Base-by-base conservation (phyloP, 148 eudicot species). In the Bassia scoparia region DNA sequence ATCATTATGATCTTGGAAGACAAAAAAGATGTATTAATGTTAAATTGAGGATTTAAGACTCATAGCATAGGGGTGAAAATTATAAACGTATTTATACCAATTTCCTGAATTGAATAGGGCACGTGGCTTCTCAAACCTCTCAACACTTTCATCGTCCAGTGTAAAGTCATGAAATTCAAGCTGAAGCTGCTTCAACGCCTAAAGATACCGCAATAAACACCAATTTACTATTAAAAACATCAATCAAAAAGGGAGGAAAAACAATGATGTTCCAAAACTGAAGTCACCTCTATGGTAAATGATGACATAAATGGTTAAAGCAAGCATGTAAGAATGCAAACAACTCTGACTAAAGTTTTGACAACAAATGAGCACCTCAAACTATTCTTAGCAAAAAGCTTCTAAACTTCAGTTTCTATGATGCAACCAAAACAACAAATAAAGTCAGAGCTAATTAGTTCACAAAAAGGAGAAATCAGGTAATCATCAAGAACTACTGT, bases 291-390 rank as follows among this genome's bases (percentile, higher is more conserved):
- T 15, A 16, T 33, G 41, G 60, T 50, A 27, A 74, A 63, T n/a
- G 76, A 74, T 33, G 69, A 70, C 69, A 74, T 74, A 53, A 50
- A 62, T 35, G 76, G 76, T 37, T 64, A 34, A 8, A 74, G 52
- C 35, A 74, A 54, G 35, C 61, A 63, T 44, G 67, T 67, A 27
- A 72, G 75, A 46, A 72, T 48, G 56, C 3, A 61, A 21, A 72
- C 44, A 44, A 60, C 37, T 5, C 75, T 67, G 29, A 72, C 75
- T 61, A 50, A n/a, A 18, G 75, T 60, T 61, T 61, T 72, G 14
- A 71, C 33, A 4, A 71, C 37, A 41, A 71, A 26, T 15, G 53
- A 71, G 60, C 64, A 58, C 50, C 68, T 61, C 12, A 58, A 21
- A 10, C 23, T 62, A 13, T 72, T 26, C 20, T 62, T 34, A 30